Evolutionary conservation across 345 rosid species (phyloP).

Genomic region (Noccaea bulbosa): DNA sequence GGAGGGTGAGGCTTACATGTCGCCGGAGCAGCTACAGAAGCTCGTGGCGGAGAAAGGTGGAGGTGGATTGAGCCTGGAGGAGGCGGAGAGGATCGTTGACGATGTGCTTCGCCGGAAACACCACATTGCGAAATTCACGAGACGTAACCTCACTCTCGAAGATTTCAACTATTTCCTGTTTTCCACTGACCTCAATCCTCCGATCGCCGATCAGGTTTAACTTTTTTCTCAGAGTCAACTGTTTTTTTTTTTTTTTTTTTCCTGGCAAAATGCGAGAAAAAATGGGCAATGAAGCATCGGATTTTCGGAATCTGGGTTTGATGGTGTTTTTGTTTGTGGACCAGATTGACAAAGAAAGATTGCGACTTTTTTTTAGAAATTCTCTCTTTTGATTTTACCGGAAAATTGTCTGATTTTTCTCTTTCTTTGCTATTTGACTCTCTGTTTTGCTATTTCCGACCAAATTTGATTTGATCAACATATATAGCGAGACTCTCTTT

Average conservation of each 20-base stretch:
- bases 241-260: not conserved
- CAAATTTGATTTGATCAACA: not conserved
- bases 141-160: constrained; percentile 67
- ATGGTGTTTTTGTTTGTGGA: not conserved
- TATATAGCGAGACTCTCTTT: not conserved
- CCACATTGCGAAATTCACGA: constrained; percentile 64
- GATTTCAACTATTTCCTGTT: constrained; percentile 67
- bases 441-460: not conserved
- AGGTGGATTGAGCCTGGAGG: constrained; percentile 49
- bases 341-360: constrained; percentile 21
- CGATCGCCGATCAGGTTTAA: constrained; percentile 53
- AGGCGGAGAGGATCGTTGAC: constrained; percentile 61
- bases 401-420: constrained; percentile 11
- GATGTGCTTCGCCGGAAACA: constrained; percentile 60
- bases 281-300: not conserved
- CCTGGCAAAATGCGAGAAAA: not conserved
- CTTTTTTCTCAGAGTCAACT: constrained; percentile 7
- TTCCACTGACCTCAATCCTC: constrained; percentile 68
- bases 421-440: constrained; percentile 16
- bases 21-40: constrained; percentile 65
- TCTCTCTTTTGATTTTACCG: constrained; percentile 11
- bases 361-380: constrained; percentile 13
- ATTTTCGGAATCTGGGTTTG: constrained; percentile 23
- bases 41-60: constrained; percentile 55
- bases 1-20: constrained; percentile 60